phyloP scores from a whole-genome alignment of 345 rosid genomes.

The Arabis hirsuta region DNA sequence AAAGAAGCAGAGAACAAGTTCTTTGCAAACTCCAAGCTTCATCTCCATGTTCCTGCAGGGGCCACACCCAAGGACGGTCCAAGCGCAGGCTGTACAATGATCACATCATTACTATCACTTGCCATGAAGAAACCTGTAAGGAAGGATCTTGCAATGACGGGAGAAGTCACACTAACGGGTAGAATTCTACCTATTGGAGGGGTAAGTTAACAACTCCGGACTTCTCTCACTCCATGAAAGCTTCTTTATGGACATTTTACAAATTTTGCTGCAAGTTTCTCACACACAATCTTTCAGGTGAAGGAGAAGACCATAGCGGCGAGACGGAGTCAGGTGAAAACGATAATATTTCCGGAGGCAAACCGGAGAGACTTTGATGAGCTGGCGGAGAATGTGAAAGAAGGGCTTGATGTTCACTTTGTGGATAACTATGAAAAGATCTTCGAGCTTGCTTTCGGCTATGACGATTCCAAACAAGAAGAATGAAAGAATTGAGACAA shows the following conservation, averaged over 20 bases:
- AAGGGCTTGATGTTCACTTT: slow-evolving; percentile 94
- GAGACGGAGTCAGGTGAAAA: slow-evolving; percentile 84
- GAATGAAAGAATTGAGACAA: slow-evolving; percentile 5
- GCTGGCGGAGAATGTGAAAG: slow-evolving; percentile 81
- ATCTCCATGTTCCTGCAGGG: slow-evolving; percentile 99
- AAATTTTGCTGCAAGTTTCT: slow-evolving; percentile 21
- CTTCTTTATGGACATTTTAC: background rate
- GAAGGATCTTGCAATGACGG: slow-evolving; percentile 96
- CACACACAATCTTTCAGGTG: slow-evolving; percentile 55
- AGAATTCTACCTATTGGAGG: slow-evolving; percentile 98
- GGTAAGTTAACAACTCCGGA: slow-evolving; percentile 55
- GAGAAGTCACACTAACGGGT: slow-evolving; percentile 91
- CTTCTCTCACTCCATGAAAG: slow-evolving; percentile 1
- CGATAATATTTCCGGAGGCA: slow-evolving; percentile 85
- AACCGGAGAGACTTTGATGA: slow-evolving; percentile 95
- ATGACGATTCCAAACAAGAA: slow-evolving; percentile 38
- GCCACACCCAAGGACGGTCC: slow-evolving; percentile 99
- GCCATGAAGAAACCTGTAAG: slow-evolving; percentile 74
- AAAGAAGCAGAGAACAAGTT: slow-evolving; percentile 73
- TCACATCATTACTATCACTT: slow-evolving; percentile 93
- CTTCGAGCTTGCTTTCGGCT: slow-evolving; percentile 62
- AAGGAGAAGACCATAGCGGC: slow-evolving; percentile 98
- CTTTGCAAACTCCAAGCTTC: slow-evolving; percentile 86
- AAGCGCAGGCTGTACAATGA: slow-evolving; percentile 99
- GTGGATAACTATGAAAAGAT: slow-evolving; percentile 78